phyloP scores from a whole-genome alignment of 352 stramenopile genomes.

The Phytophthora constricta region DNA sequence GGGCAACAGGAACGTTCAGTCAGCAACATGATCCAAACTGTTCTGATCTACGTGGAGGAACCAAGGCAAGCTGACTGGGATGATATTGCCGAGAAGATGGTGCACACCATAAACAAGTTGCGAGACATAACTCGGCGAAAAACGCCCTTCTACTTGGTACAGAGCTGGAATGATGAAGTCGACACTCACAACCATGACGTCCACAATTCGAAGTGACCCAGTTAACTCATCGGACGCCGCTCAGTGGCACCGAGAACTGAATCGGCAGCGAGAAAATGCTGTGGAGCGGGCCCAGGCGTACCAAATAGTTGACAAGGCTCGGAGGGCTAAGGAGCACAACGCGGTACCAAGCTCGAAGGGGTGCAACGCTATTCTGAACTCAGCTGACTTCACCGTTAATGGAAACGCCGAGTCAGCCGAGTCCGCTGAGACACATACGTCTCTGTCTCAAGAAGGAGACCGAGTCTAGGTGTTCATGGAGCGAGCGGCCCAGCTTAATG shows the following conservation, averaged over 20 bases:
- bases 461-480: slow-evolving; percentile 7
- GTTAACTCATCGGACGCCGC: too few species aligned
- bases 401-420: not conserved
- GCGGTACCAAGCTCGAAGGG: not conserved
- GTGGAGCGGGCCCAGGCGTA: slow-evolving; percentile 9
- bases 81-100: too few species aligned
- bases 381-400: not conserved
- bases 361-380: not conserved
- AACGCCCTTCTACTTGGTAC: too few species aligned
- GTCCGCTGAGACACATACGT: not conserved
- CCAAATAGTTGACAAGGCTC: slow-evolving; percentile 6
- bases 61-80: too few species aligned
- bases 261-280: slow-evolving; percentile 3
- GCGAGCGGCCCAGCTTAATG: not conserved
- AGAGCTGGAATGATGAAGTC: too few species aligned
- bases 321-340: slow-evolving; percentile 6
- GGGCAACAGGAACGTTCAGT: too few species aligned
- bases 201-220: too few species aligned
- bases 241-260: slow-evolving; percentile 1
- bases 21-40: too few species aligned
- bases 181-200: too few species aligned
- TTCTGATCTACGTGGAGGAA: too few species aligned
- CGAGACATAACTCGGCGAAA: too few species aligned
- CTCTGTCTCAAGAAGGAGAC: not conserved
- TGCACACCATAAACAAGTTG: too few species aligned